Base-by-base conservation (phyloP, 305 asterid genomes). In the Salvia sclarea region DNA sequence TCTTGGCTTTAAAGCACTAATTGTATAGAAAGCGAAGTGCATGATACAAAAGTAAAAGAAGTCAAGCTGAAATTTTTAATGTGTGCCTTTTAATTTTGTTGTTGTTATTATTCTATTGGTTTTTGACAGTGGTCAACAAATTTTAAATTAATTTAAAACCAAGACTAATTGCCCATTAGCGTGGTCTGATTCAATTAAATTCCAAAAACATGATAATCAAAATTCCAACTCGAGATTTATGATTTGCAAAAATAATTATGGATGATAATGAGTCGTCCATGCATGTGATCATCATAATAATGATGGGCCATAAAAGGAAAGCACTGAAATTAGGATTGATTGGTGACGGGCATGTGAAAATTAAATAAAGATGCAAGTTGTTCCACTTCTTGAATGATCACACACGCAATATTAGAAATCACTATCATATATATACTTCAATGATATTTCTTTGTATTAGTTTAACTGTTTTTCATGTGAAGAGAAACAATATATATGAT, bases 281-380 rank as follows among this genome's bases (percentile, higher is more conserved):
- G 77, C 76, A 72, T 57, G 76, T 72, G 76, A 64, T 56, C 47
- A 35, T 64, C 14, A 47, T 56, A 56, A 57, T 16, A 44, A 55
- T 56, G 20, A 64, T 72, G 62, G 67, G 67, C 40, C 76, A 21
- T 44, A 31, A 31, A 5, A 6, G 31, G 43, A 30, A 40, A 18
- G 17, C 16, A 4, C 18, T 30, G n/a, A 16, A 56, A 44, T 4
- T 8, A 69, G 33, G 31, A 52, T 49, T 14, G 54, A 60, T 35
- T 49, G 40, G 48, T 35, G 41, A 25, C 4, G 13, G 22, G 56
- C 57, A 66, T 73, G 78, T 66, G 69, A 66, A 18, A 20, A 7
- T 38, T 70, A 37, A 70, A 37, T 49, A 37, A 60, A 25, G 10
- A 17, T 66, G 69, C 69, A 73, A 66, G 13, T 49, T 48, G 78